Evolutionary conservation across 108 stramenopile genomes (phyloP), one percentile per base, ranked within the genome.

Genomic region (Pseudonitzschia pungens): DNA sequence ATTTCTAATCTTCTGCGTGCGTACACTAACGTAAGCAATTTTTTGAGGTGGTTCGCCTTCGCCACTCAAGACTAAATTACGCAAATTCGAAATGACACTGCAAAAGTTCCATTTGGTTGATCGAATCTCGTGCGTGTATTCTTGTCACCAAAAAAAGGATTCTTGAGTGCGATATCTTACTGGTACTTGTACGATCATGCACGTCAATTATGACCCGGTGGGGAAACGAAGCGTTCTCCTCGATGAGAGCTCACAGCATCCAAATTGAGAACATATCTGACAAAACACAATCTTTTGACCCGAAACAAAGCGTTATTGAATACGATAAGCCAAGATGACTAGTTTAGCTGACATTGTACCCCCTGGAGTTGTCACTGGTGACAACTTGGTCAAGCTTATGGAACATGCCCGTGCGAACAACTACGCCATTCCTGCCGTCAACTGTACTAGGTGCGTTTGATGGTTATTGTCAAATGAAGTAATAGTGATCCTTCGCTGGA

Each of bases 351-450:
- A 83, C 69, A 60, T 87, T 65, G 83, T 87, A 29, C 86, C 86
- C 66, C 72, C 86, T 33, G 86, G 86, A 63, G 86, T 87, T 43
- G 75, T 87, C 65, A 87, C 86, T 29, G 86, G 97, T 71, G 92
- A 98, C 70, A 81, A 96, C 83, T 81, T 96, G 48, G 20, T 85
- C 48, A 92, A 83, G 53, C 90, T 98, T 43, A 84, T 98, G 42
- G 83, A 86, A 60, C 91, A 96, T 77, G 97, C 97, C 48, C 89
- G 93, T 72, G 87, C 85, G 66, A 87, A 94, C 69, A 84, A 86
- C 26, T 97, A 96, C 65, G 95, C 95, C 50, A 96, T 96, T 78
- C 95, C 92, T 33, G 97, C 97, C 36, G 94, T 98, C 36, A 98
- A 98, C 93, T 96, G 94, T 81, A 96, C 94, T 58, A 92, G 91